Evolutionary conservation across 441 rosid species (phyloP).

Genomic region (Euphorbia corollata): DNA sequence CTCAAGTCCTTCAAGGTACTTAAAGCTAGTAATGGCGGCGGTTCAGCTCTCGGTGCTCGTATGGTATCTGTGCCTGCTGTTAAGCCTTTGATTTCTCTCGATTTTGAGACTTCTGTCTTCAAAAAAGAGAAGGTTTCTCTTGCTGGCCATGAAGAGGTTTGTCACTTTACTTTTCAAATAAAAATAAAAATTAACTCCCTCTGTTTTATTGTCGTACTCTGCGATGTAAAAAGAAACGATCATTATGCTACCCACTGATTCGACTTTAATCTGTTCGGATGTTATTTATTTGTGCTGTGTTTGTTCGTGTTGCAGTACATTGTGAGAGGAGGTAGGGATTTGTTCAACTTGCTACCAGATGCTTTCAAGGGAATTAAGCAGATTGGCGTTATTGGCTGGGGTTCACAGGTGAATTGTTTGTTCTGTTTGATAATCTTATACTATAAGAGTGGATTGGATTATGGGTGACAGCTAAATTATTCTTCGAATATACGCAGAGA

Average conservation of each 20-base stretch:
- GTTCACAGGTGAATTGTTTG: conserved; percentile 53
- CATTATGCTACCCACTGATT: background rate
- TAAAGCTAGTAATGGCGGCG: conserved; percentile 7
- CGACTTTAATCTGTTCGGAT: background rate
- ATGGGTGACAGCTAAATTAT: background rate
- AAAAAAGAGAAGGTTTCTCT: conserved; percentile 63
- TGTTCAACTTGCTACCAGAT: conserved; percentile 66
- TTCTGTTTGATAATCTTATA: background rate
- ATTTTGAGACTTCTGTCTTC: conserved; percentile 58
- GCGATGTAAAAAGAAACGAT: background rate
- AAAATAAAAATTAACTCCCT: background rate
- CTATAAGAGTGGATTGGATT: background rate
- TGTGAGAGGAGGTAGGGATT: conserved; percentile 79
- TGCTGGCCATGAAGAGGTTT: conserved; percentile 65
- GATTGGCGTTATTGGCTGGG: conserved; percentile 95
- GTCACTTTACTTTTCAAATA: too few species aligned
- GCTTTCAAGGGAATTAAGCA: conserved; percentile 86
- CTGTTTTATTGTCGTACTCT: background rate
- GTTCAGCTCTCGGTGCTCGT: conserved; percentile 22
- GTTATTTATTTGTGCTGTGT: background rate
- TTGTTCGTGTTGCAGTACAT: conserved; percentile 26
- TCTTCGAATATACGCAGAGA: background rate
- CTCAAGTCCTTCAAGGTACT: conserved; percentile 6
- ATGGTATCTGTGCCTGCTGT: conserved; percentile 24
- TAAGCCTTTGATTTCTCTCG: conserved; percentile 30